Conservation (phyloP, 805 yeast genomes). For the Saccharomycopsis malanga region DNA sequence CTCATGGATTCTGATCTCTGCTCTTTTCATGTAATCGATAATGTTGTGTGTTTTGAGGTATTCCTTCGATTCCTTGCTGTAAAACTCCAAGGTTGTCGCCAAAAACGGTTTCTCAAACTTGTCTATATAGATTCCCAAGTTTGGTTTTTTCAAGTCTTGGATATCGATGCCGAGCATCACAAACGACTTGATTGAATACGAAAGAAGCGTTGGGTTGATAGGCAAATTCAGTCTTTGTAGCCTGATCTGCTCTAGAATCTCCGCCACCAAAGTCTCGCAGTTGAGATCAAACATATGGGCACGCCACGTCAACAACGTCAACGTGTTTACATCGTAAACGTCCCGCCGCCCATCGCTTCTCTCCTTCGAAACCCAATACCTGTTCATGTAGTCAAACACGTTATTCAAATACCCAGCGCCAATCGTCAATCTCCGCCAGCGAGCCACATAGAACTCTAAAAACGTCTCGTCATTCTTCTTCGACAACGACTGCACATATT, state of each 20-base stretch:
- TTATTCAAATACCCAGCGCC: conserved; percentile 91
- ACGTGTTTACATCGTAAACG: conserved; percentile 84
- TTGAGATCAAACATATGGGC: conserved; percentile 68
- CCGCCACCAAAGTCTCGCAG: conserved; percentile 50
- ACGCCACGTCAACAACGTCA: conserved; percentile 85
- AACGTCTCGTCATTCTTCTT: conserved; percentile 58
- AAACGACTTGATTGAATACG: conserved; percentile 75
- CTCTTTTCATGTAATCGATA: conserved; percentile 84
- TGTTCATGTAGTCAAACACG: conserved; percentile 89
- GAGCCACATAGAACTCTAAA: conserved; percentile 73
- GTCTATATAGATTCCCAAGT: conserved; percentile 71
- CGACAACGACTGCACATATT: conserved; percentile 46
- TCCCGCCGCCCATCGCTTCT: conserved; percentile 88
- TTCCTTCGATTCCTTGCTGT: conserved; percentile 52
- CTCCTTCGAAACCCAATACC: conserved; percentile 97
- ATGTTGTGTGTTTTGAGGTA: conserved; percentile 71
- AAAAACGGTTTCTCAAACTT: conserved; percentile 75
- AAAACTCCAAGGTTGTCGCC: conserved; percentile 49
- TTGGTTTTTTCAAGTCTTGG: conserved; percentile 80
- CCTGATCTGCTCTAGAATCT: conserved; percentile 70
- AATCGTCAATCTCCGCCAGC: conserved; percentile 83
- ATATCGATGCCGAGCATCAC: conserved; percentile 87
- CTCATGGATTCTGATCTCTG: conserved; percentile 73
- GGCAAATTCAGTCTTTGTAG: conserved; percentile 73
- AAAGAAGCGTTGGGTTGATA: conserved; percentile 58